A percentile compares a stretch with the other conserved stretches of the same genome.
Evolutionary conservation across 2,329 filamentous ascomycete genomes (phyloP).

Genomic region (Penicillium sp.): DNA sequence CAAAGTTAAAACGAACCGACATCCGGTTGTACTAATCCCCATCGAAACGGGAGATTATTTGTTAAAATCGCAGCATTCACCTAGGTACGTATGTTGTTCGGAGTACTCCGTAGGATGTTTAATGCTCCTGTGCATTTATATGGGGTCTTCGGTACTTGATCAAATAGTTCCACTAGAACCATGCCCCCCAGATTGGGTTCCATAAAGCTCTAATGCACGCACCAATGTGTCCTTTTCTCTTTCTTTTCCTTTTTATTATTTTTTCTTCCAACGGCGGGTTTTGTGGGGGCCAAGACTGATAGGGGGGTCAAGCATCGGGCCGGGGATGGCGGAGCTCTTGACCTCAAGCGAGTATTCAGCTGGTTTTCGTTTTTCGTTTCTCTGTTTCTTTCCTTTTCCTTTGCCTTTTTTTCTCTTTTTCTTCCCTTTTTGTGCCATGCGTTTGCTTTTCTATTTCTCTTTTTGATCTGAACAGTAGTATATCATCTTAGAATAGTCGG

Average conservation of each 20-base stretch:
- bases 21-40: neutral
- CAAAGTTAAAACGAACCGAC: neutral
- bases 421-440: neutral
- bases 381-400: neutral
- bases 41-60: neutral
- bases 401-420: neutral
- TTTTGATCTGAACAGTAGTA: neutral
- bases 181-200: conserved; percentile 1
- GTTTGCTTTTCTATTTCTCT: neutral
- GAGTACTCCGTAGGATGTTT: neutral
- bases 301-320: conserved; percentile 9
- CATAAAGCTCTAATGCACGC: neutral
- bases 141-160: neutral
- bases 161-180: neutral
- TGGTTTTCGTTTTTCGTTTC: neutral
- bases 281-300: conserved; percentile 21
- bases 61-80: neutral
- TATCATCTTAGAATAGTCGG: neutral
- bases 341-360: conserved; percentile 1
- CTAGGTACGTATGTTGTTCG: neutral
- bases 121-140: neutral
- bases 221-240: neutral
- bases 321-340: conserved; percentile 1
- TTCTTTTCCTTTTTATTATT: neutral
- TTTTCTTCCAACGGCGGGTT: conserved; percentile 17